Conservation (phyloP, 306 rosid species). For the Quercus wislizeni region DNA sequence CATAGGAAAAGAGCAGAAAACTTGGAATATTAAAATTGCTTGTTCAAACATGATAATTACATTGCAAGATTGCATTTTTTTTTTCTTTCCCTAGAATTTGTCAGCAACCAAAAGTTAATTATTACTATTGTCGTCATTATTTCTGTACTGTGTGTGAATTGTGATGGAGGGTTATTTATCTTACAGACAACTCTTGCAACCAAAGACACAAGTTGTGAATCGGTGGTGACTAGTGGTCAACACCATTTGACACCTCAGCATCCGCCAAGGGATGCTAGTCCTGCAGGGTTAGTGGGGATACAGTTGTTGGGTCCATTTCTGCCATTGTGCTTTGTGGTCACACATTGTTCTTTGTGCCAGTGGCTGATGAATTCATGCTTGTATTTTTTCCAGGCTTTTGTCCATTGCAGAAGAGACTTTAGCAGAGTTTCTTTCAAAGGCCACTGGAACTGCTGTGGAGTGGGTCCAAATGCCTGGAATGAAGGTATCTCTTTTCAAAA, state of each 20-base stretch:
- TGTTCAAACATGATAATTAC: not conserved
- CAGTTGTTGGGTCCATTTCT: constrained; percentile 59
- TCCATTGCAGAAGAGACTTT: constrained; percentile 99
- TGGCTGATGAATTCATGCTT: constrained; percentile 41
- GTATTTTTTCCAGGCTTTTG: constrained; percentile 75
- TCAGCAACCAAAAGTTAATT: not conserved
- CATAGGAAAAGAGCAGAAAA: too few species aligned
- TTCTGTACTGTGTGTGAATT: constrained; percentile 1
- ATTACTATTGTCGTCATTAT: not conserved
- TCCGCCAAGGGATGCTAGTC: constrained; percentile 99
- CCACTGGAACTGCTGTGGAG: constrained; percentile 99
- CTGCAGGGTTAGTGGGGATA: constrained; percentile 96
- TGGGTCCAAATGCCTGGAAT: constrained; percentile 99
- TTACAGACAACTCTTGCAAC: constrained; percentile 75
- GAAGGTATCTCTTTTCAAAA: constrained; percentile 64
- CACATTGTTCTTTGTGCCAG: constrained; percentile 29
- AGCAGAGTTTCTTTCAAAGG: constrained; percentile 99
- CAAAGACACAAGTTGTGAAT: constrained; percentile 94
- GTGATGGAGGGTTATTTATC: constrained; percentile 16
- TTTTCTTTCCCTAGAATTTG: not conserved
- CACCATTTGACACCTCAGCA: constrained; percentile 87
- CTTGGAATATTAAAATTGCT: not conserved
- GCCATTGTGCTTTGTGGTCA: constrained; percentile 31
- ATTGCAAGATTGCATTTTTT: not conserved
- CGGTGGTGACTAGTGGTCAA: constrained; percentile 93